Evolutionary conservation across 2,329 filamentous ascomycete genomes (phyloP).

Genomic region (Graphilbum fragrans): DNA sequence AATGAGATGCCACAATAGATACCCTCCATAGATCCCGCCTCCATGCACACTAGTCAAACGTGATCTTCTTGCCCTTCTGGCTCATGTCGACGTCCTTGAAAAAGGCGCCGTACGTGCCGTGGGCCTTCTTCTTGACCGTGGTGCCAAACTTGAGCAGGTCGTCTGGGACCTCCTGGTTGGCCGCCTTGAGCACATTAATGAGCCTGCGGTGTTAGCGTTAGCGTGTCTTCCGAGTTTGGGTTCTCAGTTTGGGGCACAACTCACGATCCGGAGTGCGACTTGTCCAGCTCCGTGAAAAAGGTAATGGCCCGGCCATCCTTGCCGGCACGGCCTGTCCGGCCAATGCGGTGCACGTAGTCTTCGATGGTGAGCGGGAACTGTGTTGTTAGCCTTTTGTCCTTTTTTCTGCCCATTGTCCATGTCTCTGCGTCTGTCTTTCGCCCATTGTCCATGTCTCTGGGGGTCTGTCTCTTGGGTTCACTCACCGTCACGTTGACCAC

Average conservation of each 20-base stretch:
- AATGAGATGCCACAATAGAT: neutral
- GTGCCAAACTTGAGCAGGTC: conserved; percentile 90
- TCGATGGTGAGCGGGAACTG: conserved; percentile 87
- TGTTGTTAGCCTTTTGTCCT: too few relatives aligned
- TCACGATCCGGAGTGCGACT: conserved; percentile 77
- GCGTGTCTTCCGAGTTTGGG: neutral
- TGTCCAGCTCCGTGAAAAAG: conserved; percentile 90
- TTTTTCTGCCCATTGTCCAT: too few relatives aligned
- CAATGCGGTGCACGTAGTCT: conserved; percentile 96
- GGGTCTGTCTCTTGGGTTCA: too few relatives aligned
- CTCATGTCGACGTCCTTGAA: conserved; percentile 81
- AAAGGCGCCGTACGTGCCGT: conserved; percentile 90
- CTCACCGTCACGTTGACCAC: conserved; percentile 80
- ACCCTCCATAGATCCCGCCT: neutral
- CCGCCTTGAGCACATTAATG: conserved; percentile 90
- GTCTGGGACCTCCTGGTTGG: conserved; percentile 82
- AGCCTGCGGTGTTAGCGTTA: conserved; percentile 36
- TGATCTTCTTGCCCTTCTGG: conserved; percentile 83
- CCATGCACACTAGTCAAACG: conserved; percentile 49
- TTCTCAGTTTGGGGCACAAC: conserved; percentile 22
- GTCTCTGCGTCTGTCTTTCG: too few relatives aligned
- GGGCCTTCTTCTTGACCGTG: conserved; percentile 97
- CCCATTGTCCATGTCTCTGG: too few relatives aligned
- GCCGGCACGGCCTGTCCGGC: conserved; percentile 85
- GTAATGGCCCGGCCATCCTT: conserved; percentile 84